Percentiles rank a stretch among this genome's conserved stretches.
These are phyloP conservation scores for Podospora comata DNA, from an alignment of 495 filamentous ascomycete genomes.

Conservation along the genomic window DNA sequence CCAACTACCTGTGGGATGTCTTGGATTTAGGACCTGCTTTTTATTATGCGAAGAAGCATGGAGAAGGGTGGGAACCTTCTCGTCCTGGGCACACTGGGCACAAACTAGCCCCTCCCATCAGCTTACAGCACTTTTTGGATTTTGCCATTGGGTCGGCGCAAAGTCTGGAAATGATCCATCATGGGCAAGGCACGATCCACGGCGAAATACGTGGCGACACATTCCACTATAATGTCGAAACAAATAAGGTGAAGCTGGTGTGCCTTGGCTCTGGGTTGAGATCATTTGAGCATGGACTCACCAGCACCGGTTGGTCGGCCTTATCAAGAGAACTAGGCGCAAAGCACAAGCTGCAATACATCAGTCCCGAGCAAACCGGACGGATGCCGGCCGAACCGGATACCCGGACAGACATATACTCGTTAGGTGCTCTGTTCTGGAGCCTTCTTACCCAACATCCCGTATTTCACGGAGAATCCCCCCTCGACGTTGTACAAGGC, in stretches of 20 bases:
- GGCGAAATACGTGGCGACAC: slow-evolving; percentile 85
- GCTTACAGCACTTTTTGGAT: slow-evolving; percentile 72
- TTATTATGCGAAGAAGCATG: slow-evolving; percentile 52
- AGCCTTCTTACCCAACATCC: slow-evolving; percentile 73
- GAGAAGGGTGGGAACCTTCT: slow-evolving; percentile 44
- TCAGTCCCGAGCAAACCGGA: slow-evolving; percentile 89
- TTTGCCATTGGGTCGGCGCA: slow-evolving; percentile 85
- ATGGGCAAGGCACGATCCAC: slow-evolving; percentile 76
- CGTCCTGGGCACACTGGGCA: slow-evolving; percentile 29
- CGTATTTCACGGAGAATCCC: slow-evolving; percentile 71
- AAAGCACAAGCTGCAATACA: slow-evolving; percentile 79
- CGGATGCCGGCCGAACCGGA: slow-evolving; percentile 86
- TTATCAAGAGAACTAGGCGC: slow-evolving; percentile 75
- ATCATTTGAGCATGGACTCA: slow-evolving; percentile 83
- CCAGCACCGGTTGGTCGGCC: slow-evolving; percentile 77
- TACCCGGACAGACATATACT: slow-evolving; percentile 86
- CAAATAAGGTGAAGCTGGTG: slow-evolving; percentile 67
- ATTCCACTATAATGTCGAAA: slow-evolving; percentile 73
- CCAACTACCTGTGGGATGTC: slow-evolving; percentile 65
- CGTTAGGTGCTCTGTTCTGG: slow-evolving; percentile 82
- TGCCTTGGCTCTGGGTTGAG: slow-evolving; percentile 80
- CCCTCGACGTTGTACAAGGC: slow-evolving; percentile 83
- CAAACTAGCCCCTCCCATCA: slow-evolving; percentile 56
- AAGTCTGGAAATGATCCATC: slow-evolving; percentile 81
- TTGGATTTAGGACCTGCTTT: slow-evolving; percentile 76